These are phyloP conservation scores for Boletus barrowsii DNA, from an alignment of 768 basidiomycete species.

Conservation along the genomic window DNA sequence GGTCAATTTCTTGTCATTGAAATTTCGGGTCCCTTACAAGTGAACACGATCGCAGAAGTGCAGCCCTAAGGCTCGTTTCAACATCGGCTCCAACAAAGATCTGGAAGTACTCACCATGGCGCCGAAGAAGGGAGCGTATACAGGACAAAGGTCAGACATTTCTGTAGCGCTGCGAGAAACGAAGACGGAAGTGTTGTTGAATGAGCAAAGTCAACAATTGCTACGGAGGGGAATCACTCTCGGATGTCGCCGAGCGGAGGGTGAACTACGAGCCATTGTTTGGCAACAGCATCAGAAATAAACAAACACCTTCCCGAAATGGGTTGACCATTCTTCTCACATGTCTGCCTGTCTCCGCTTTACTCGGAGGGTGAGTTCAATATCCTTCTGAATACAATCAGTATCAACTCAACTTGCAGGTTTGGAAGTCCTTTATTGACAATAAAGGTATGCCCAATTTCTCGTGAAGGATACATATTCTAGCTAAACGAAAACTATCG, in stretches of 20 bases:
- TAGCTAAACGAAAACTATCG: conserved; percentile 8
- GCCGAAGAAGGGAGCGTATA: conserved; percentile 98
- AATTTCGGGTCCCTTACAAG: conserved; percentile 58
- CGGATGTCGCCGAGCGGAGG: conserved; percentile 26
- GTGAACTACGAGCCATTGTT: conserved; percentile 19
- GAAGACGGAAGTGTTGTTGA: neutral
- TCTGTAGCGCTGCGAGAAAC: conserved; percentile 3
- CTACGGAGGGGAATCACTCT: conserved; percentile 1
- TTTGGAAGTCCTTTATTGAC: conserved; percentile 79
- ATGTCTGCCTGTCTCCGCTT: conserved; percentile 75
- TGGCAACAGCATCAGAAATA: conserved; percentile 29
- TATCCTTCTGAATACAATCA: neutral
- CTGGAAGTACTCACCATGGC: conserved; percentile 68
- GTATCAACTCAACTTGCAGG: conserved; percentile 33
- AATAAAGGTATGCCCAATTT: conserved; percentile 54
- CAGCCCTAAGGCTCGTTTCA: conserved; percentile 63
- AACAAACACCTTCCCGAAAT: conserved; percentile 25
- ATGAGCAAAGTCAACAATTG: conserved; percentile 8
- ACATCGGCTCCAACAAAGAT: neutral
- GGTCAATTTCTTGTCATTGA: neutral
- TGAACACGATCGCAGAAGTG: conserved; percentile 96
- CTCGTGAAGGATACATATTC: neutral
- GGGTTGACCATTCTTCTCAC: neutral
- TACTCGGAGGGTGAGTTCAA: conserved; percentile 50
- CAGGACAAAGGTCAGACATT: conserved; percentile 84